A percentile compares a stretch with the other conserved stretches of the same genome.
These are phyloP conservation scores for Furcasterigmium furcatum DNA, from an alignment of 2,329 filamentous ascomycete genomes.

Conservation along the genomic window DNA sequence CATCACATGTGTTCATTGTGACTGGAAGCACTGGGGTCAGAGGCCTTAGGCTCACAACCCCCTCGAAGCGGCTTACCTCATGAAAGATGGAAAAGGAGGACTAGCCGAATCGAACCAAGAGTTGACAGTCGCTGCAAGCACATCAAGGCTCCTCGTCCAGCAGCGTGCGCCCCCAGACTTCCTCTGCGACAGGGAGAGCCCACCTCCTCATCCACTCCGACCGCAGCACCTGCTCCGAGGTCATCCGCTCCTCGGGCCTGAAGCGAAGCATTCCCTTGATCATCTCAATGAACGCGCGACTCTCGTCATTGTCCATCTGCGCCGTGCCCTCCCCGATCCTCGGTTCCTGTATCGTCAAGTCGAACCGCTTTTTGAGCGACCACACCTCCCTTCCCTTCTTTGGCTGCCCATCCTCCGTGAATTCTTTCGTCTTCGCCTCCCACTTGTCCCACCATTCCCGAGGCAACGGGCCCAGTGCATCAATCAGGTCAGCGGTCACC, in stretches of 20 bases:
- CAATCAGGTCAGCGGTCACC: slow-evolving; percentile 23
- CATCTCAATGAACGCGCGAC: slow-evolving; percentile 9
- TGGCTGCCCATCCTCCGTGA: slow-evolving; percentile 1
- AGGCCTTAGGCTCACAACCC: too few relatives aligned
- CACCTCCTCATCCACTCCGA: not conserved
- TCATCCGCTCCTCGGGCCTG: not conserved
- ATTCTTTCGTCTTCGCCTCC: slow-evolving; percentile 6
- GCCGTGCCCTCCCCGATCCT: slow-evolving; percentile 4
- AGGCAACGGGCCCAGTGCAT: slow-evolving; percentile 20
- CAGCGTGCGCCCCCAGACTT: too few relatives aligned
- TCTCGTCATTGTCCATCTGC: slow-evolving; percentile 7
- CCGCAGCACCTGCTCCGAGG: not conserved
- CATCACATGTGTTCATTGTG: too few relatives aligned
- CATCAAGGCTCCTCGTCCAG: too few relatives aligned
- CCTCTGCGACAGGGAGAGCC: not conserved
- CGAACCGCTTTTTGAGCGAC: slow-evolving; percentile 21
- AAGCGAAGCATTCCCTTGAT: slow-evolving; percentile 1
- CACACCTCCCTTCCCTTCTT: slow-evolving; percentile 8
- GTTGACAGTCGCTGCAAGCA: too few relatives aligned
- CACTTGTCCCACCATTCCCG: slow-evolving; percentile 7
- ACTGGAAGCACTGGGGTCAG: too few relatives aligned
- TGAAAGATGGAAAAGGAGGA: too few relatives aligned
- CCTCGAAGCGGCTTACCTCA: too few relatives aligned
- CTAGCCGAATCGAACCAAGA: too few relatives aligned
- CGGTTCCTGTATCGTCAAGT: slow-evolving; percentile 23